Evolutionary conservation across 2,329 filamentous ascomycete genomes (phyloP).

Genomic region (Thelonectria olida): DNA sequence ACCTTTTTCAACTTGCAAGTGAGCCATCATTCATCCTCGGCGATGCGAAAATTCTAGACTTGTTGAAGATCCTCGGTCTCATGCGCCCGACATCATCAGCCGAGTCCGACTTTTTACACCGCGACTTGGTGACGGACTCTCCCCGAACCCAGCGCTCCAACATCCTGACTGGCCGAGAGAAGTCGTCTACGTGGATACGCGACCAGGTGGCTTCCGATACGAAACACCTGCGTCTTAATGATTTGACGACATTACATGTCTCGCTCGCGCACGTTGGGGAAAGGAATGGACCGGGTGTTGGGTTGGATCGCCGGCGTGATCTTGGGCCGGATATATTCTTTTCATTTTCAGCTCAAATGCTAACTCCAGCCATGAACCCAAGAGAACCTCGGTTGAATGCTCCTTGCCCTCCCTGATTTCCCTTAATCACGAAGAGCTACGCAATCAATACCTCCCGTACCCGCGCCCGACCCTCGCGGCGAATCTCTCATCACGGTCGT

Average conservation of each 20-base stretch:
- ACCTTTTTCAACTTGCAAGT: slow-evolving; percentile 11
- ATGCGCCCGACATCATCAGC: slow-evolving; percentile 29
- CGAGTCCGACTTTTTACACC: slow-evolving; percentile 17
- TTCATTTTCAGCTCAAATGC: slow-evolving; percentile 41
- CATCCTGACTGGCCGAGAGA: background rate
- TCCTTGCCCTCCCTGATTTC: slow-evolving; percentile 32
- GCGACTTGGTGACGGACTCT: slow-evolving; percentile 13
- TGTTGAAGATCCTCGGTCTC: slow-evolving; percentile 36
- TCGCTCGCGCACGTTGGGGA: background rate
- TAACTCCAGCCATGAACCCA: slow-evolving; percentile 41
- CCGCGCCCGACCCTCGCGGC: slow-evolving; percentile 23
- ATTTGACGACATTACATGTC: background rate
- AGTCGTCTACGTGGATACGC: background rate
- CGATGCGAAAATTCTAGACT: background rate
- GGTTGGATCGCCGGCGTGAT: slow-evolving; percentile 33
- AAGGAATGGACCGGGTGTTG: background rate
- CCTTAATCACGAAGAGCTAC: slow-evolving; percentile 32
- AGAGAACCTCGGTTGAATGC: slow-evolving; percentile 39
- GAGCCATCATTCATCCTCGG: slow-evolving; percentile 28
- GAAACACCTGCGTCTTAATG: background rate
- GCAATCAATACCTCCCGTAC: slow-evolving; percentile 27
- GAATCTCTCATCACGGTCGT: slow-evolving; percentile 27
- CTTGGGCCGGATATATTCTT: slow-evolving; percentile 37
- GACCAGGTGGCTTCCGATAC: background rate
- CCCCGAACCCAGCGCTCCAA: slow-evolving; percentile 5